Evolutionary conservation across 495 filamentous ascomycete genomes (phyloP).

Genomic region (Terfezia claveryi): DNA sequence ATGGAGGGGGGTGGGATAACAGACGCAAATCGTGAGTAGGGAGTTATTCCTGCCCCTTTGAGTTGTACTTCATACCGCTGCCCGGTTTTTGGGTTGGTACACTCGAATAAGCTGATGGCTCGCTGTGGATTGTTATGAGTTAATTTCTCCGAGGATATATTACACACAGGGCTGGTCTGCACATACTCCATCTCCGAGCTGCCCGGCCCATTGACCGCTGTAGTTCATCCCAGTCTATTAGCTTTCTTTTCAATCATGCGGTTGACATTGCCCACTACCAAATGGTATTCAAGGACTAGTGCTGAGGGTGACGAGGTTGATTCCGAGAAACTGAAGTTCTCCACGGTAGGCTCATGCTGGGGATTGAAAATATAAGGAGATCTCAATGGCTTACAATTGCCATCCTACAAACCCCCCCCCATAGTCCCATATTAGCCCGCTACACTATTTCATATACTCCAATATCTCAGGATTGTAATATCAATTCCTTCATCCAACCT

Average conservation of each 20-base stretch:
- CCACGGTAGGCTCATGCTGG: too few species aligned
- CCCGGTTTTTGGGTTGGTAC: conserved; percentile 50
- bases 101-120: conserved; percentile 82
- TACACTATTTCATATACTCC: neutral
- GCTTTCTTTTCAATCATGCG: too few species aligned
- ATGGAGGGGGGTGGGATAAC: neutral
- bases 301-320: too few species aligned
- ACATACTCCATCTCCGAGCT: conserved; percentile 59
- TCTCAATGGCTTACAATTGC: conserved; percentile 28
- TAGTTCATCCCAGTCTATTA: too few species aligned
- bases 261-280: too few species aligned
- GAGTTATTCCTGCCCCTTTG: conserved; percentile 80
- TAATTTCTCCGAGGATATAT: too few species aligned
- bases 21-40: conserved; percentile 77
- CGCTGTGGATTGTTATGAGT: conserved; percentile 21
- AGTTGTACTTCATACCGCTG: conserved; percentile 73
- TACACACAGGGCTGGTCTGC: neutral
- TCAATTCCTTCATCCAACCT: neutral
- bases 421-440: neutral
- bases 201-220: conserved; percentile 68
- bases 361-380: neutral
- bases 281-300: too few species aligned
- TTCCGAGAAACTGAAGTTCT: too few species aligned
- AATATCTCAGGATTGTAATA: neutral
- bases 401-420: conserved; percentile 23